Conservation (phyloP, 345 rosid genomes). For the Diplotaxis tenuifolia region DNA sequence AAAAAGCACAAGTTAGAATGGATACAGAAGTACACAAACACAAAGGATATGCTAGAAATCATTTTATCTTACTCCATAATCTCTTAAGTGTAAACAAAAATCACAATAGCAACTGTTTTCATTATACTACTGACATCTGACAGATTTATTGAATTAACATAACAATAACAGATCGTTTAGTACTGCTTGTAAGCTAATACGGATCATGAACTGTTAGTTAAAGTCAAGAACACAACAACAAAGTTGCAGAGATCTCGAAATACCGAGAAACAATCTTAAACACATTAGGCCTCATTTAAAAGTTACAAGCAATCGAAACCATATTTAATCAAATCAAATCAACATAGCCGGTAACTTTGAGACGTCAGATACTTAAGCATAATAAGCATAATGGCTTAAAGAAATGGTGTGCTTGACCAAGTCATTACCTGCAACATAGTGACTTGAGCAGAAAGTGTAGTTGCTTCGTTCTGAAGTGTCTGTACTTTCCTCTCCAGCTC, state of each 20-base stretch:
- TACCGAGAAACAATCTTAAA: not conserved
- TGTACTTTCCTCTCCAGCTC: constrained; percentile 98
- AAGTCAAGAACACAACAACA: not conserved
- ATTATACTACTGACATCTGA: not conserved
- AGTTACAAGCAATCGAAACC: not conserved
- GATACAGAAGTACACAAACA: not conserved
- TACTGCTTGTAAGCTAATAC: not conserved
- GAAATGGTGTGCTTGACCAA: not conserved
- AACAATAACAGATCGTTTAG: not conserved
- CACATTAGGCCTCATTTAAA: not conserved
- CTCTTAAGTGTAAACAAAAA: not conserved
- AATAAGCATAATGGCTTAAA: not conserved
- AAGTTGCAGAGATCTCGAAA: not conserved
- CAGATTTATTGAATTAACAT: not conserved
- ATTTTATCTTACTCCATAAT: not conserved
- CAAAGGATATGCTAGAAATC: not conserved
- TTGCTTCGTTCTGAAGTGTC: constrained; percentile 97
- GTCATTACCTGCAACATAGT: constrained; percentile 69
- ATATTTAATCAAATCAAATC: not conserved
- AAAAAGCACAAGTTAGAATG: not conserved
- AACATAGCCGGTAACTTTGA: not conserved
- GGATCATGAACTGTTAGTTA: not conserved
- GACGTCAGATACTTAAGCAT: not conserved
- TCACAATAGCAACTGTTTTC: not conserved
- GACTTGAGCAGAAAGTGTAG: constrained; percentile 95